These are phyloP conservation scores for Candida sanyiensis DNA, from an alignment of 805 yeast species.

Conservation along the genomic window DNA sequence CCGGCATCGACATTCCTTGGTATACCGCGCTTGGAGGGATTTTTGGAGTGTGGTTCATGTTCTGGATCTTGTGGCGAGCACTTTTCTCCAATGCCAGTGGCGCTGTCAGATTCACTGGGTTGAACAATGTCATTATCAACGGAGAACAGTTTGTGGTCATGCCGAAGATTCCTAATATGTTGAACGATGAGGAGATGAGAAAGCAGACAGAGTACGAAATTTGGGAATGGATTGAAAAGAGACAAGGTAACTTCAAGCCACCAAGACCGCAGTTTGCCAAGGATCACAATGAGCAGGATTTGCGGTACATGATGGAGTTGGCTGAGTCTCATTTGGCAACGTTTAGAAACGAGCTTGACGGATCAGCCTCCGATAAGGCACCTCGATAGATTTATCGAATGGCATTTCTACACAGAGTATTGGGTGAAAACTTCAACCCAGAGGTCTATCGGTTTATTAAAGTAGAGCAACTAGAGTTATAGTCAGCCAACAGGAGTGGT, in stretches of 20 bases:
- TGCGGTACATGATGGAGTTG: constrained; percentile 20
- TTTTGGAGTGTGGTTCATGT: neutral
- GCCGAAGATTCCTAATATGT: constrained; percentile 15
- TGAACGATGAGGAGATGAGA: constrained; percentile 5
- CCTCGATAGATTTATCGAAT: too few relatives aligned
- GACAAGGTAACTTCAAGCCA: constrained; percentile 7
- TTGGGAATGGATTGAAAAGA: constrained; percentile 27
- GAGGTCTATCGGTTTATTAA: too few relatives aligned
- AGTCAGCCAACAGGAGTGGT: too few relatives aligned
- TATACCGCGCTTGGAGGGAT: neutral
- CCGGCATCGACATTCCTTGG: constrained; percentile 1
- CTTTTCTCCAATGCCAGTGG: neutral
- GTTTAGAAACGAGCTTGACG: constrained; percentile 9
- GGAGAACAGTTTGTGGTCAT: constrained; percentile 20
- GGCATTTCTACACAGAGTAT: too few relatives aligned
- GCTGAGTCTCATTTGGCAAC: constrained; percentile 19
- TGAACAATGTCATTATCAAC: constrained; percentile 19
- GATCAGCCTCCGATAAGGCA: too few relatives aligned
- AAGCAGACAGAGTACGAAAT: constrained; percentile 21
- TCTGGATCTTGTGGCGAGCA: neutral
- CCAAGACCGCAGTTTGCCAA: constrained; percentile 3
- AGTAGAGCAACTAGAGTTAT: too few relatives aligned
- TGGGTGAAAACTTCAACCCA: too few relatives aligned
- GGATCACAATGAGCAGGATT: constrained; percentile 20
- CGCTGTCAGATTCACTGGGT: constrained; percentile 2